Base-by-base conservation (phyloP, 2,329 filamentous ascomycete species). In the Claviceps monticola region DNA sequence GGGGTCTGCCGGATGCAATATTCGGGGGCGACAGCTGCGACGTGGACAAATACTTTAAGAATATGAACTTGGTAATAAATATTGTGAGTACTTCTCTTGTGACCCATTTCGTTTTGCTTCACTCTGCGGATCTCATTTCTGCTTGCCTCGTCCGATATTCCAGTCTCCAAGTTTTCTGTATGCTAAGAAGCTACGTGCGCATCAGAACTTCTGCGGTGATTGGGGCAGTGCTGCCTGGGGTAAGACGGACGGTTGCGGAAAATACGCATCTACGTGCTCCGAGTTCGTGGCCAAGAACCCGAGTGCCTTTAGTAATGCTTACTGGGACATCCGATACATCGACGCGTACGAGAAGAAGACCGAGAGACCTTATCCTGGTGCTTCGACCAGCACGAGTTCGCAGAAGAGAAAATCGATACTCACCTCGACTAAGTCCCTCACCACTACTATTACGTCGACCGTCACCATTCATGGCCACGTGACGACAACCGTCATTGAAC, bases 11-110 rank as follows among this genome's bases (percentile, higher is more conserved):
- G 0, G 66, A 79, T 7, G 86, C 84, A 1, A 67, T 78, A 5
- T 94, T 91, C 17, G 86, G 86, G 1, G 76, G 73, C 2, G 59
- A 64, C 14, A 62, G 61, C 26, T 95, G 88, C 61, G 73, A 88
- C 29, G 80, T 88, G 53, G 71, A 82, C 54, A 64, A 67, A 0
- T 76, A 79, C 58, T 90, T 91, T 66, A 74, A 71, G 50, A 71
- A 83, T 49, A 77, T 90, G 73, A 80, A 79, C 57, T 78, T 94
- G 52, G 81, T 87, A 42, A 76, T 89, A 59, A 82, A 88, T 61
- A 89, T 81, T 44, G 73, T 74, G 48, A 60, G 65, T 60, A 19
- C 29, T 2, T 13, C 16, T 21, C 46, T 47, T 38, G 3, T 17
- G 11, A 5, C 13, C 11, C n/a, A 5, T 39, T 17, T 19, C 23